phyloP scores from a whole-genome alignment of 148 eudicot genomes.

The Rhododendron henanense region DNA sequence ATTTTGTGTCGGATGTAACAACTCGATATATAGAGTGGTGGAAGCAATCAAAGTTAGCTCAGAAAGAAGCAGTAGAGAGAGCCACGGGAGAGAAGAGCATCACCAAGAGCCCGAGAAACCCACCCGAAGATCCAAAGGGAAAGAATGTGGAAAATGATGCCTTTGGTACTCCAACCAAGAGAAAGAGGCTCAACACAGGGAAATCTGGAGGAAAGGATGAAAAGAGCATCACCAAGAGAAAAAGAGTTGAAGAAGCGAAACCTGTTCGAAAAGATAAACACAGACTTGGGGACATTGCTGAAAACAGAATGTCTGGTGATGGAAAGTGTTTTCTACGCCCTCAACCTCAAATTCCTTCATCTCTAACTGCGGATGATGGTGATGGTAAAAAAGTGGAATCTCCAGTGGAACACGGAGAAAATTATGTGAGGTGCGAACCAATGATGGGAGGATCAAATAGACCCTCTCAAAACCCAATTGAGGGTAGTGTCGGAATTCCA shows the following conservation, averaged over 20 bases:
- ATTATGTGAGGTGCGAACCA: neutral
- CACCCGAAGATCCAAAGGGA: neutral
- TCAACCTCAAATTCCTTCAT: neutral
- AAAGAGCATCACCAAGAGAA: neutral
- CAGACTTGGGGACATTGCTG: neutral
- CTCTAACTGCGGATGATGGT: neutral
- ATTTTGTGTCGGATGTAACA: constrained; percentile 7
- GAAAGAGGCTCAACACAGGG: neutral
- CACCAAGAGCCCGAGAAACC: neutral
- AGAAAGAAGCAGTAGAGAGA: neutral
- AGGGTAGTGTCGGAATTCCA: neutral
- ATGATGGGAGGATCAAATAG: neutral
- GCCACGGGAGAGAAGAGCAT: neutral
- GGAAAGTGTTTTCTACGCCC: neutral
- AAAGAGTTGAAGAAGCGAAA: neutral
- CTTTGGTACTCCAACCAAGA: neutral
- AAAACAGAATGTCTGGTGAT: too few relatives aligned
- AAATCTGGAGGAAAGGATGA: neutral
- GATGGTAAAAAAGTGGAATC: neutral
- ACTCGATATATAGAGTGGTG: neutral
- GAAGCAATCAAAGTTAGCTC: constrained; percentile 7
- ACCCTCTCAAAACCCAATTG: neutral
- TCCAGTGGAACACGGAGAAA: neutral
- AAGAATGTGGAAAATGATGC: neutral
- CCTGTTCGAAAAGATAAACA: constrained; percentile 5